Percentiles rank a stretch among this genome's conserved stretches.
phyloP scores from a whole-genome alignment of 495 filamentous ascomycete species.

The Lasiosphaeria hispida region DNA sequence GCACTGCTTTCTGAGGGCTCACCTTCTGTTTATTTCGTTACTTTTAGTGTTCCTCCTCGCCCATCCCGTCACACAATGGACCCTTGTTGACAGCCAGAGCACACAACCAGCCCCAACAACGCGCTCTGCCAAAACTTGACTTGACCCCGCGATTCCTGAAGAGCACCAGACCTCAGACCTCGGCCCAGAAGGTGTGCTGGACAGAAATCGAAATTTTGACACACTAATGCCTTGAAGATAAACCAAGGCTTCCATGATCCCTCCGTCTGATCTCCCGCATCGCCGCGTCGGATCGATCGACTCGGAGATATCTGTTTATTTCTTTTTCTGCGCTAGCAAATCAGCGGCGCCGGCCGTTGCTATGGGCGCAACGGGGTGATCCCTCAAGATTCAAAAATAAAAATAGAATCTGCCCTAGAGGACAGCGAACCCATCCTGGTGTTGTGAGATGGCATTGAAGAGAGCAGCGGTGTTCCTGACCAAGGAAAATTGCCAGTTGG shows the following conservation, averaged over 20 bases:
- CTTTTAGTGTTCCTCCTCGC: too few species aligned
- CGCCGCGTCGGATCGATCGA: slow-evolving; percentile 3
- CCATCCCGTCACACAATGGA: too few species aligned
- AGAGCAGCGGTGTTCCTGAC: too few species aligned
- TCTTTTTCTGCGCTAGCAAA: background rate
- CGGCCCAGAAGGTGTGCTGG: background rate
- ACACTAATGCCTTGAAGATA: background rate
- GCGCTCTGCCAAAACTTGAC: too few species aligned
- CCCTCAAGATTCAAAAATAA: too few species aligned
- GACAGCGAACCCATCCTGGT: too few species aligned
- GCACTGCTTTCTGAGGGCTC: background rate
- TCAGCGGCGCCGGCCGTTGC: background rate
- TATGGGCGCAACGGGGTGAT: too few species aligned
- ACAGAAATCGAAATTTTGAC: background rate
- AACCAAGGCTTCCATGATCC: slow-evolving; percentile 1
- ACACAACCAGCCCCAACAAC: too few species aligned
- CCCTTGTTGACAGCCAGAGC: too few species aligned
- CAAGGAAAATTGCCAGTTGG: background rate
- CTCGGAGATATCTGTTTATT: background rate
- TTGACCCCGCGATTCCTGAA: background rate
- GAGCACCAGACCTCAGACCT: background rate
- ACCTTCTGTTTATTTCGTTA: background rate
- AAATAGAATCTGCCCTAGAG: too few species aligned
- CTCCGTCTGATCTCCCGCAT: slow-evolving; percentile 11
- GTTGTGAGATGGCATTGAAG: too few species aligned